Evolutionary conservation across 441 rosid genomes (phyloP).

Genomic region (Croton laevigatus): DNA sequence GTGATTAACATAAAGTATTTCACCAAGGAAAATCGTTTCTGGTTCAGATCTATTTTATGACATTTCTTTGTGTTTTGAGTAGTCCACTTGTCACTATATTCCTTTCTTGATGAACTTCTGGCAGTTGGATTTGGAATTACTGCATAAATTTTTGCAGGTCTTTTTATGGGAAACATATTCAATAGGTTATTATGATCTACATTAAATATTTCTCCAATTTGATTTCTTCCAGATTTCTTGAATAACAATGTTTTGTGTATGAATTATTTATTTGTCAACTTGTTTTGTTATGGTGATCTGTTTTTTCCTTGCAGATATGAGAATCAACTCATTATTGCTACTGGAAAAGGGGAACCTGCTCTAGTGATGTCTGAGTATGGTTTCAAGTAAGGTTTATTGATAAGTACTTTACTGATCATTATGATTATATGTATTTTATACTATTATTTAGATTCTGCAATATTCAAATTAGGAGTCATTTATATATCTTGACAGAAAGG

Average conservation of each 20-base stretch:
- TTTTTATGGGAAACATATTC: not conserved
- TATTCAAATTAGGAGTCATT: not conserved
- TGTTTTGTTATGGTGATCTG: not conserved
- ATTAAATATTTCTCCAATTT: not conserved
- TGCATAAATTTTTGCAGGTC: not conserved
- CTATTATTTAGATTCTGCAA: conserved; percentile 6
- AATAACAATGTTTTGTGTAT: not conserved
- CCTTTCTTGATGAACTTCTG: not conserved
- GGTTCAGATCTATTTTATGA: too few species aligned
- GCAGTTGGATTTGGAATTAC: not conserved
- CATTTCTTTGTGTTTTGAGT: too few species aligned
- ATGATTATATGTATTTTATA: not conserved
- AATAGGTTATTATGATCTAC: not conserved
- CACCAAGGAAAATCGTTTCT: too few species aligned
- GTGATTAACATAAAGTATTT: too few species aligned
- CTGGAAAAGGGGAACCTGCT: conserved; percentile 64
- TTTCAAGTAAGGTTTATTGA: conserved; percentile 41
- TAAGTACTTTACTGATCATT: not conserved
- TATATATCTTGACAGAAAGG: conserved; percentile 39
- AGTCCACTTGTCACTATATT: not conserved
- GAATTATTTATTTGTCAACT: not conserved
- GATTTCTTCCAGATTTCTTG: not conserved
- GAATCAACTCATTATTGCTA: conserved; percentile 51
- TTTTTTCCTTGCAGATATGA: conserved; percentile 37
- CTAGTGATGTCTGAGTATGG: conserved; percentile 63